Conservation (phyloP, 116 monocot genomes). For the Cymodocea nodosa region DNA sequence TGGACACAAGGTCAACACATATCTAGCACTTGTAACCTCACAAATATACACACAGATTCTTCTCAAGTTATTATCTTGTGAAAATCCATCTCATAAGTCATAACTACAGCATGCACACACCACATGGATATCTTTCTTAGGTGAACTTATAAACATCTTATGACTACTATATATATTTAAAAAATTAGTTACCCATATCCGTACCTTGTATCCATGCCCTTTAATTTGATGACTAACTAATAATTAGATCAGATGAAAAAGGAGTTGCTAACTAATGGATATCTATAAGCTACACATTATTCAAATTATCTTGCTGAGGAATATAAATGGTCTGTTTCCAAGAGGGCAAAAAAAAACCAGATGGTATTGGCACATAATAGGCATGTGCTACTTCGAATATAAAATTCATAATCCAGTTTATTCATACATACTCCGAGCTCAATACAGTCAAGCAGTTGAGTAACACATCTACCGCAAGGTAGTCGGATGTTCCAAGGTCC, state of each 20-base stretch:
- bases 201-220: too few relatives aligned
- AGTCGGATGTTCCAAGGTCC: constrained; percentile 93
- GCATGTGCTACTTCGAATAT: not conserved
- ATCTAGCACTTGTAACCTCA: too few relatives aligned
- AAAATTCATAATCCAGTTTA: not conserved
- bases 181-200: too few relatives aligned
- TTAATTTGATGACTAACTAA: too few relatives aligned
- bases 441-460: constrained; percentile 82
- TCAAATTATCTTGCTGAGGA: not conserved
- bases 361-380: not conserved
- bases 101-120: too few relatives aligned
- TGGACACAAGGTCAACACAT: too few relatives aligned
- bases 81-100: too few relatives aligned
- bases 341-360: not conserved
- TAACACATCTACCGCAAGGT: constrained; percentile 76
- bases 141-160: too few relatives aligned
- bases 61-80: too few relatives aligned
- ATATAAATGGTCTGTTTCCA: not conserved
- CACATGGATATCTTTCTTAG: too few relatives aligned
- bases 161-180: too few relatives aligned
- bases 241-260: not conserved
- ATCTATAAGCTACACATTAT: not conserved
- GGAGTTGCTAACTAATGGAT: not conserved
- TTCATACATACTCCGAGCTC: constrained; percentile 77
- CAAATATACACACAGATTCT: too few relatives aligned